Evolutionary conservation across 208 protist species (phyloP).

Genomic region (Acanthamoeba sp.): DNA sequence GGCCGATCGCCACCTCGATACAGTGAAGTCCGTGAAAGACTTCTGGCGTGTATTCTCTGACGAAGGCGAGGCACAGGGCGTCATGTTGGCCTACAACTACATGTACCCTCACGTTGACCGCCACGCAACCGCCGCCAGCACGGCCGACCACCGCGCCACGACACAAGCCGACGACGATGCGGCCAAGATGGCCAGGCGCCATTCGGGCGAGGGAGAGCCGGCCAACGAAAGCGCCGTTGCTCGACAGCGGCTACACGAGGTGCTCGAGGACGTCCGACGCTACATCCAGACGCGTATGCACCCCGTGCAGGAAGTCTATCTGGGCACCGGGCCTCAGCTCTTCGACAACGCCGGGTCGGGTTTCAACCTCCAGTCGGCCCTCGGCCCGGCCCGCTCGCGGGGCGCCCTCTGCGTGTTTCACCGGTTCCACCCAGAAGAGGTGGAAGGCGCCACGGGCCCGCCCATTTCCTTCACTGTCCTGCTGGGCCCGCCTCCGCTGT

Average conservation of each 20-base stretch:
- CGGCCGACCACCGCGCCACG: neutral
- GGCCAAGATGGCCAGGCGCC: too few species aligned
- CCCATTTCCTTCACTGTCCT: slow-evolving; percentile 60
- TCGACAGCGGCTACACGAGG: neutral
- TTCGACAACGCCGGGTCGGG: slow-evolving; percentile 17
- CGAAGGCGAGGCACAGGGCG: slow-evolving; percentile 6
- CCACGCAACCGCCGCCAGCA: neutral
- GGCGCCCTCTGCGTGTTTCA: slow-evolving; percentile 39
- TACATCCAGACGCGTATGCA: slow-evolving; percentile 56
- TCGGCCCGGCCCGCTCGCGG: neutral
- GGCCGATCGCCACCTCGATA: neutral
- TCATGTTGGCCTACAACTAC: slow-evolving; percentile 57
- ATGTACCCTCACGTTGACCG: neutral
- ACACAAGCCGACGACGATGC: neutral
- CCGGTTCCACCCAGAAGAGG: slow-evolving; percentile 24
- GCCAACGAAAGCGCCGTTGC: neutral
- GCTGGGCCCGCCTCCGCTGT: neutral
- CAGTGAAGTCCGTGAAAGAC: neutral
- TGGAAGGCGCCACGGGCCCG: neutral
- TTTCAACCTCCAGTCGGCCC: slow-evolving; percentile 38
- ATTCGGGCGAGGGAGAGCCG: neutral
- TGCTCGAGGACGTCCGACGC: neutral
- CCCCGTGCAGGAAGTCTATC: slow-evolving; percentile 9
- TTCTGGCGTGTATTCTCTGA: slow-evolving; percentile 33
- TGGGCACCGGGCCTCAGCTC: neutral